Base-by-base conservation (phyloP, 192 early-diverging fungal species). In the Coemansia sp. region DNA sequence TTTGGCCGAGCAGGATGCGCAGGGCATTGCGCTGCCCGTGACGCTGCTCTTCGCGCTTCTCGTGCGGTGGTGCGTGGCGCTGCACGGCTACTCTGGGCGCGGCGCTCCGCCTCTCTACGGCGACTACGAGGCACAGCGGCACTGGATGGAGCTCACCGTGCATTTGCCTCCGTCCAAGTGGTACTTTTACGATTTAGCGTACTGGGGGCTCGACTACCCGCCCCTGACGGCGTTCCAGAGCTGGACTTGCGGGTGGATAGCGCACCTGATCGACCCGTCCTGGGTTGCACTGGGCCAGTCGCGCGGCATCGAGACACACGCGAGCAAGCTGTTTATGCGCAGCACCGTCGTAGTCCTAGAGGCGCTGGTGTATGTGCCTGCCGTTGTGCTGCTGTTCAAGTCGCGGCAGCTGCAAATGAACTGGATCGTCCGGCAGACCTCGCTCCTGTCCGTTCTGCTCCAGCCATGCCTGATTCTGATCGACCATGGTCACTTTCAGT, bases 181-280 rank as follows among this genome's bases (percentile, higher is more conserved):
- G 97, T 99, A 99, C 73, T 84, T 84, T 27, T 94, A 95, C 77
- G 88, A 93, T 59, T 84, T 93, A 25, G 64, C 89, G 49, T 96
- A 96, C 86, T 99, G 96, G 93, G 95, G 95, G 1, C 85, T 99
- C 47, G 97, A 99, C 82, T 99, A 99, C 74, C 96, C 97, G 45
- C 96, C 95, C 0, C 77, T 99, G 46, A 96, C 97, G 5, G 97
- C 97, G 14, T 98, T 93, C 76, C 90, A 95, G 65, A 92, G 90
- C 70, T 95, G 89, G 92, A 36, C 95, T 19, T 91, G 94, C 75
- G 96, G 94, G 4, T 70, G 57, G 27, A 83, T 95, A 20, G 96
- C 93, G 8, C 75, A 85, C 60, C 43, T 60, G 47, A 89, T 96
- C 60, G 87, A 96, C 64, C 89, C 94, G 6, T 73, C 74, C 0